Conservation (phyloP, 768 basidiomycete genomes). For the Phylloporus sp. region DNA sequence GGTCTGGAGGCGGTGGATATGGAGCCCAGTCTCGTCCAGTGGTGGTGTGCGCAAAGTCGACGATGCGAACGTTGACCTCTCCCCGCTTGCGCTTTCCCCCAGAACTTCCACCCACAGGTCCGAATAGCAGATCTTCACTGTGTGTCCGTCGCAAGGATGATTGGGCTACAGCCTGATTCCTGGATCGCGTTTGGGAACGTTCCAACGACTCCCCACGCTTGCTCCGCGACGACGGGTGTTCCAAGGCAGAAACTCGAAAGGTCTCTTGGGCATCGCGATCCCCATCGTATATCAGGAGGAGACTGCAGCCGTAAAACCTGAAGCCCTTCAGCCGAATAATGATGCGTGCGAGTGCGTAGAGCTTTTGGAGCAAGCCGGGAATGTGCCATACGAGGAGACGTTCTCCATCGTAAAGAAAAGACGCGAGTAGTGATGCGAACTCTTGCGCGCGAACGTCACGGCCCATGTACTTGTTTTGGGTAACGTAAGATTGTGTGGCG, state of each 20-base stretch:
- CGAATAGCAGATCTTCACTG: slow-evolving; percentile 73
- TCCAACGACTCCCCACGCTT: slow-evolving; percentile 78
- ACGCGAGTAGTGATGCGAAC: slow-evolving; percentile 74
- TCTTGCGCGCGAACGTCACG: slow-evolving; percentile 84
- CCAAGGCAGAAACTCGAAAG: slow-evolving; percentile 55
- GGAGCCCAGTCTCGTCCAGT: slow-evolving; percentile 89
- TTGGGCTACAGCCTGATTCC: slow-evolving; percentile 37
- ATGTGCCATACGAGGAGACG: slow-evolving; percentile 86
- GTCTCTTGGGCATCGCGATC: slow-evolving; percentile 82
- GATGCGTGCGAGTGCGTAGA: slow-evolving; percentile 91
- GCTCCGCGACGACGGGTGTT: slow-evolving; percentile 59
- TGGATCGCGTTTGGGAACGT: slow-evolving; percentile 42
- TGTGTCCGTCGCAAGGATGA: slow-evolving; percentile 63
- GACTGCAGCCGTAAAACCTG: slow-evolving; percentile 95
- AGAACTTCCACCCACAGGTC: slow-evolving; percentile 59
- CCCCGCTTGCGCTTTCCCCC: slow-evolving; percentile 72
- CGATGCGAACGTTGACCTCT: slow-evolving; percentile 92
- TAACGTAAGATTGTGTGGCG: slow-evolving; percentile 73
- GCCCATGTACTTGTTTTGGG: slow-evolving; percentile 96
- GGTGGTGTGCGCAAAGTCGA: slow-evolving; percentile 98
- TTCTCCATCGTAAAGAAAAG: slow-evolving; percentile 83
- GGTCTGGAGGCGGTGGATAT: slow-evolving; percentile 45
- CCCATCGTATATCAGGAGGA: slow-evolving; percentile 96
- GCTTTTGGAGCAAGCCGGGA: slow-evolving; percentile 82
- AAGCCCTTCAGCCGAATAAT: slow-evolving; percentile 88